Percentiles rank a stretch among this genome's conserved stretches.
phyloP scores from a whole-genome alignment of 1,284 basidiomycete species.

The Microstroma glucosiphilum region DNA sequence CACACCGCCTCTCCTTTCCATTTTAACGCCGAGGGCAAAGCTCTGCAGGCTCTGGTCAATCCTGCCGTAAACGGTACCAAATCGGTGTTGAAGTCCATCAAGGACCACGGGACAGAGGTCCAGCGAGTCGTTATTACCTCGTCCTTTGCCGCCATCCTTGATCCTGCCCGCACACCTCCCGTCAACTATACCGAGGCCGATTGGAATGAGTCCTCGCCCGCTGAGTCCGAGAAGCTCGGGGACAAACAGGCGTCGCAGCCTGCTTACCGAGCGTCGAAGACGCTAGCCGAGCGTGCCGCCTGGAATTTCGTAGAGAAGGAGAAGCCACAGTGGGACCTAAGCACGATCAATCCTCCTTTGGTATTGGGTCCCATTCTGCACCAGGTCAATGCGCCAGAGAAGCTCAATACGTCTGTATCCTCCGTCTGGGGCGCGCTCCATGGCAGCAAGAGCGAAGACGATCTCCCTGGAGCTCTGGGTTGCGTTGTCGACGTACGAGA shows the following conservation, averaged over 20 bases:
- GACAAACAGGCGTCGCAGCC: slow-evolving; percentile 52
- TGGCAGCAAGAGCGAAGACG: slow-evolving; percentile 50
- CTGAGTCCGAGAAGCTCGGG: slow-evolving; percentile 45
- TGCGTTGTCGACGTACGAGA: slow-evolving; percentile 63
- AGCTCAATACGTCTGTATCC: slow-evolving; percentile 58
- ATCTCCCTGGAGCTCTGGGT: slow-evolving; percentile 38
- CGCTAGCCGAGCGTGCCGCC: slow-evolving; percentile 61
- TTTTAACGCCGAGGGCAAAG: slow-evolving; percentile 39
- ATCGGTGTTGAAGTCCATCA: slow-evolving; percentile 58
- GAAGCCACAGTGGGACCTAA: slow-evolving; percentile 27
- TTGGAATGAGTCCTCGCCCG: slow-evolving; percentile 64
- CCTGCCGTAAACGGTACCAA: slow-evolving; percentile 64
- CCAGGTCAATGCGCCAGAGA: slow-evolving; percentile 54
- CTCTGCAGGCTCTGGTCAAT: slow-evolving; percentile 52
- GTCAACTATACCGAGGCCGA: slow-evolving; percentile 53
- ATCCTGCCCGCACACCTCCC: slow-evolving; percentile 32
- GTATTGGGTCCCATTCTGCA: slow-evolving; percentile 56
- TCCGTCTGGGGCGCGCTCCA: slow-evolving; percentile 52
- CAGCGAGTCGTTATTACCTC: slow-evolving; percentile 63
- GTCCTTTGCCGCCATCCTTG: slow-evolving; percentile 58
- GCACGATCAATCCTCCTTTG: slow-evolving; percentile 34
- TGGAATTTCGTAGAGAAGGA: slow-evolving; percentile 48
- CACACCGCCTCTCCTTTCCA: slow-evolving; percentile 60
- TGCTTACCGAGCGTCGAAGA: slow-evolving; percentile 59
- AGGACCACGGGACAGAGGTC: slow-evolving; percentile 57